phyloP scores from a whole-genome alignment of 352 stramenopile genomes.

The Pythium utonaiense region DNA sequence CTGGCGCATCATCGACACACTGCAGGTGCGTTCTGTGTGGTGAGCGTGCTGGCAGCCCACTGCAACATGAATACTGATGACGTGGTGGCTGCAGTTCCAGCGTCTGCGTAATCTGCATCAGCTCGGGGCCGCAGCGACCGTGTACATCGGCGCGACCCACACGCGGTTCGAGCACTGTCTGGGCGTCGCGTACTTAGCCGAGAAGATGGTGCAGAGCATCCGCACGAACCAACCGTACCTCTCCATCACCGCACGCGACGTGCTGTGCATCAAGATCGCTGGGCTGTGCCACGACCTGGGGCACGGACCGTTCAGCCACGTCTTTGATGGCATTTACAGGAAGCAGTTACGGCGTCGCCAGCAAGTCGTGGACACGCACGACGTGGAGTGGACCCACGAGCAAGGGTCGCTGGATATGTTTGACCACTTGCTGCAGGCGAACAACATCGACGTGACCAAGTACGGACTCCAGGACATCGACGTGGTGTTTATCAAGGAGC shows the following conservation, averaged over 20 bases:
- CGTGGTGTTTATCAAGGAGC: constrained; percentile 72
- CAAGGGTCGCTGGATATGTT: constrained; percentile 76
- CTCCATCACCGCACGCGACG: constrained; percentile 67
- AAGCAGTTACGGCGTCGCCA: constrained; percentile 36
- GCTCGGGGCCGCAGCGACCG: constrained; percentile 85
- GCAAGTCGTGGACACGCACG: constrained; percentile 1
- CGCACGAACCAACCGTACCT: constrained; percentile 83
- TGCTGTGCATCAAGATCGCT: constrained; percentile 78
- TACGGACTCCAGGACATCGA: constrained; percentile 53
- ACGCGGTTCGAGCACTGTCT: constrained; percentile 87
- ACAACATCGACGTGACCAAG: constrained; percentile 49
- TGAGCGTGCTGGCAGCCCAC: too few relatives aligned
- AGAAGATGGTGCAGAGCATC: constrained; percentile 83
- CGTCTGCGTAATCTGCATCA: constrained; percentile 94
- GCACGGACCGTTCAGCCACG: constrained; percentile 79
- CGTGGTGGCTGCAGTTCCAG: constrained; percentile 86
- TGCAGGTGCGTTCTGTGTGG: constrained; percentile 50
- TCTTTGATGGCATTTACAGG: constrained; percentile 77
- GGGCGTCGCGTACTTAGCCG: constrained; percentile 93
- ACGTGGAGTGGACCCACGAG: constrained; percentile 61
- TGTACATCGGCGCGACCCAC: constrained; percentile 87
- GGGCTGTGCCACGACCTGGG: constrained; percentile 77
- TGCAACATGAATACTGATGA: too few relatives aligned
- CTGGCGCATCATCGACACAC: constrained; percentile 79
- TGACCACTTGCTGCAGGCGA: constrained; percentile 51